A percentile compares a stretch with the other conserved stretches of the same genome.
These are phyloP conservation scores for Digitaria exilis DNA, from an alignment of 202 grass and related monocot species.

Conservation along the genomic window DNA sequence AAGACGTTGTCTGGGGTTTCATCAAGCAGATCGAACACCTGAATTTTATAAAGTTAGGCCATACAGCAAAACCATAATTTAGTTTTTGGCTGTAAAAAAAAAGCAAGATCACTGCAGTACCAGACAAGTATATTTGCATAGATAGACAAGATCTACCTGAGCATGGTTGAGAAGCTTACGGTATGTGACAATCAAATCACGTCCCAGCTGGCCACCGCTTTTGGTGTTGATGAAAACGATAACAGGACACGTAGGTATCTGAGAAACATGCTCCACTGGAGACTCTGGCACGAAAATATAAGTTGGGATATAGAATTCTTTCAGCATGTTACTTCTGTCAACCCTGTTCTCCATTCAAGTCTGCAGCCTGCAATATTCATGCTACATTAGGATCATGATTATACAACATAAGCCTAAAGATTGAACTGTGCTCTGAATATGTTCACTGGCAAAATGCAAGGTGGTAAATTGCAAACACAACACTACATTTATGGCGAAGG, in stretches of 20 bases:
- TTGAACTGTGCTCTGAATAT: background rate
- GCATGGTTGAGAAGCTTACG: conserved; percentile 75
- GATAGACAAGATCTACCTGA: conserved; percentile 62
- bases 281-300: conserved; percentile 59
- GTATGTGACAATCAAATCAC: conserved; percentile 69
- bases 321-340: conserved; percentile 46
- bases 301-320: conserved; percentile 78
- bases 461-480: background rate
- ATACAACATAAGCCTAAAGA: background rate
- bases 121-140: conserved; percentile 29
- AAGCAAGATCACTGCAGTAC: background rate
- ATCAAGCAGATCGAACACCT: conserved; percentile 82
- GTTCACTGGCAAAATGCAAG: conserved; percentile 2
- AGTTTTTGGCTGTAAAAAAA: conserved; percentile 28
- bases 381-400: conserved; percentile 14
- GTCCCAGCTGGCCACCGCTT: conserved; percentile 87
- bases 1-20: conserved; percentile 88
- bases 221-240: conserved; percentile 91
- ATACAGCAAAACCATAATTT: conserved; percentile 8
- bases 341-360: conserved; percentile 45
- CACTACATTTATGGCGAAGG: background rate
- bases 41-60: conserved; percentile 45
- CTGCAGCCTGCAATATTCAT: conserved; percentile 43
- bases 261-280: conserved; percentile 46
- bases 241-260: conserved; percentile 71